Base-by-base conservation (phyloP, 208 protist species). In the Acanthamoeba polyphaga region DNA sequence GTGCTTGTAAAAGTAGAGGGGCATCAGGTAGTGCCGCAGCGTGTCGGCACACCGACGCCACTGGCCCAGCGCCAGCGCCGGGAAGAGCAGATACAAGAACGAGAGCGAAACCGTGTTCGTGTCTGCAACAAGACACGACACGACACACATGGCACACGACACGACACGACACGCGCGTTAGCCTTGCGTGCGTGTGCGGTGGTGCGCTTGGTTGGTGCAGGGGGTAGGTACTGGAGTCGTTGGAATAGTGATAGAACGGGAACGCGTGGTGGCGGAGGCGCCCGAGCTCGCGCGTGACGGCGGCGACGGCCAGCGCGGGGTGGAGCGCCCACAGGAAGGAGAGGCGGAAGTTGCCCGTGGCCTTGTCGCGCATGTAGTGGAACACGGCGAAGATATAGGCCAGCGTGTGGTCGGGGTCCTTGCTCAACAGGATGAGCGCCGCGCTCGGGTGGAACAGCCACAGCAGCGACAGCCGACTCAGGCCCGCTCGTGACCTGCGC, bases 351-450 rank as follows among this genome's bases (percentile, higher is more conserved):
- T 82, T 82, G 74, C 74, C 17, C 12, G 74, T 55, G 46, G 43
- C 74, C 32, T 82, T 82, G 74, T 82, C 74, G 74, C 74, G 74
- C 74, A 82, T 82, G 74, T 82, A 82, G 46, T 82, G 74, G 74
- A 82, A 82, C 3, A 82, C 43, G 43, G 74, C 10, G 9, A 82
- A 82, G 74, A 53, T 34, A 24, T 82, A 82, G 74, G 74, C 74
- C 43, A 82, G 74, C 46, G 74, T 55, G 46, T 82, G 74, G 12
- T 27, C 32, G 15, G 46, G 43, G 22, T 82, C 74, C 13, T 82
- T 82, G 74, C 74, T 27, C 38, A 82, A 43, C 74, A 82, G 32
- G 34, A 82, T 10, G 38, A 82, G 43, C 46, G 74, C 74, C 7
- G 74, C 74, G 38, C 74, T 82, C 6, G 74, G 74, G 29, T 82